Evolutionary conservation across 148 eudicot species (phyloP).

Genomic region (Bassia scoparia): DNA sequence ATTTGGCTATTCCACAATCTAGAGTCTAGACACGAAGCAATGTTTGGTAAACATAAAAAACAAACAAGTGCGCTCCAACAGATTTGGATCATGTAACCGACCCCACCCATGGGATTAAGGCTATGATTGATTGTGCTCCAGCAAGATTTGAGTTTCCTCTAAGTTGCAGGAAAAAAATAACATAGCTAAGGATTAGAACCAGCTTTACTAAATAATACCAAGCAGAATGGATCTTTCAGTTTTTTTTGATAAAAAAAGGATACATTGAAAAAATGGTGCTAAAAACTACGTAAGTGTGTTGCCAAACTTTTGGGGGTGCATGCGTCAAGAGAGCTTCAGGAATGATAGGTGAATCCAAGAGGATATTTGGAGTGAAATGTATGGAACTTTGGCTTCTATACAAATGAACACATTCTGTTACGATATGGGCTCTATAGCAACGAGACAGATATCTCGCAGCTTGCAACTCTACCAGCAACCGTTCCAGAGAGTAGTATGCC

Average conservation of each 20-base stretch:
- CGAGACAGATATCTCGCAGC: conserved; percentile 83
- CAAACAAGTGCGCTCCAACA: not conserved
- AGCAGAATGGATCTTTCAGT: too few species aligned
- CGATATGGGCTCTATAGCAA: conserved; percentile 90
- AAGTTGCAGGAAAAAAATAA: too few species aligned
- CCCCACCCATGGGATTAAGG: too few species aligned
- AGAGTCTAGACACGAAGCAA: not conserved
- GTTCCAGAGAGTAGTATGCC: conserved; percentile 95
- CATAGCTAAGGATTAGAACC: too few species aligned
- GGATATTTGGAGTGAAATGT: conserved; percentile 85
- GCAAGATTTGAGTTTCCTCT: too few species aligned
- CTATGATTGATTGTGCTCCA: too few species aligned
- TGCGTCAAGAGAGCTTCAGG: conserved; percentile 79
- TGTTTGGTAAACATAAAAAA: not conserved
- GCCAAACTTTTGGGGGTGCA: conserved; percentile 72
- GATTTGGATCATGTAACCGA: too few species aligned
- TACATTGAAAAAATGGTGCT: not conserved
- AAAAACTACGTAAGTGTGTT: conserved; percentile 42
- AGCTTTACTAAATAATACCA: too few species aligned
- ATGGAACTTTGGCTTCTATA: conserved; percentile 65
- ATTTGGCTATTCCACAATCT: not conserved
- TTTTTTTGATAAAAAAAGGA: not conserved
- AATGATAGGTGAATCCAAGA: conserved; percentile 59
- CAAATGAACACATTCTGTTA: conserved; percentile 78
- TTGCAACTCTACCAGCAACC: conserved; percentile 79